These are phyloP conservation scores for Eragrostis curvula DNA, from an alignment of 176 grass and related monocot genomes.

Conservation along the genomic window DNA sequence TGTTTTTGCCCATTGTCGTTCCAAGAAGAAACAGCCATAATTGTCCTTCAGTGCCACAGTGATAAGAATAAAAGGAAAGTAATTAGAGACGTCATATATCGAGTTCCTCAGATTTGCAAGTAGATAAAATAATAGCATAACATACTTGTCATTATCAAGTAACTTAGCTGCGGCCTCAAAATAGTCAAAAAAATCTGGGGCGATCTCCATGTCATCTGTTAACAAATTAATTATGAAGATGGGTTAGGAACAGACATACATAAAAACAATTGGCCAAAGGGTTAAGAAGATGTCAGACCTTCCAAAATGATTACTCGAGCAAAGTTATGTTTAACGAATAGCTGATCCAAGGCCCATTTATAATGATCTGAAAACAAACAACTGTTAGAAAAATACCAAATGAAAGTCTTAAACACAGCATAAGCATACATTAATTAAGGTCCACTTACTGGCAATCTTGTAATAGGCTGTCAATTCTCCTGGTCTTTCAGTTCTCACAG, in stretches of 20 bases:
- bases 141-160: conserved; percentile 93
- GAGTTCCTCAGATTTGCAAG: background rate
- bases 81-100: conserved; percentile 24
- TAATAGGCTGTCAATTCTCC: conserved; percentile 94
- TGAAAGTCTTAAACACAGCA: conserved; percentile 14
- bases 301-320: conserved; percentile 93
- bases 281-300: conserved; percentile 60
- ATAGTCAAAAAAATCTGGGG: conserved; percentile 90
- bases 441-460: conserved; percentile 95
- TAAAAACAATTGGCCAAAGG: conserved; percentile 30
- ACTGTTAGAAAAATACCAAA: conserved; percentile 43
- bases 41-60: conserved; percentile 59
- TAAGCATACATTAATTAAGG: conserved; percentile 8
- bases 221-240: conserved; percentile 35
- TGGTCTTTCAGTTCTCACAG: conserved; percentile 86
- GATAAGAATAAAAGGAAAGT: conserved; percentile 25
- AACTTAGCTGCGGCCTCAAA: conserved; percentile 88
- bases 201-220: conserved; percentile 99
- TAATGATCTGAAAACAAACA: conserved; percentile 76
- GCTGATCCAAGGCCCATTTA: conserved; percentile 94
- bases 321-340: conserved; percentile 86
- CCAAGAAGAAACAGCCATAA: conserved; percentile 99
- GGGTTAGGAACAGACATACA: conserved; percentile 13
- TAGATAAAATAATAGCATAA: conserved; percentile 33
- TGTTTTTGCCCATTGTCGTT: conserved; percentile 96